These are phyloP conservation scores for Pythium aquatile DNA, from an alignment of 352 stramenopile species.

Conservation along the genomic window DNA sequence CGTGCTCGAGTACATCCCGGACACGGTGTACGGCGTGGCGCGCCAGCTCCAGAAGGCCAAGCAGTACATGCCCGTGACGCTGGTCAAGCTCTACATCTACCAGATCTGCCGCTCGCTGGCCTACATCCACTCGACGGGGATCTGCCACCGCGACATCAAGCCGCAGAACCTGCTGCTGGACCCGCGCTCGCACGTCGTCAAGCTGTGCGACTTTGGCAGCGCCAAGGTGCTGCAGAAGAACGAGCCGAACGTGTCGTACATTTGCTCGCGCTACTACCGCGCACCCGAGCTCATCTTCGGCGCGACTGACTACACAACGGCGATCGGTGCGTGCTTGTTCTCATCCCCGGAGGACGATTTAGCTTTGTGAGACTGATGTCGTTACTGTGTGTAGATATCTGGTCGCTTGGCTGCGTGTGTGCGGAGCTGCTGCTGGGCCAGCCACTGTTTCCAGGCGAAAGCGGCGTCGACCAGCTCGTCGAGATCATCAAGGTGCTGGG, in stretches of 20 bases:
- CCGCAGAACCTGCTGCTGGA: constrained; percentile 99
- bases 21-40: constrained; percentile 98
- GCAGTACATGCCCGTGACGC: constrained; percentile 94
- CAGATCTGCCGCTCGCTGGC: constrained; percentile 97
- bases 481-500: constrained; percentile 99
- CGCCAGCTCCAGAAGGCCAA: constrained; percentile 97
- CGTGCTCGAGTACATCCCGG: constrained; percentile 99
- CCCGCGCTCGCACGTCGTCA: constrained; percentile 96
- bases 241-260: constrained; percentile 99
- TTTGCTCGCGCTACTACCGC: constrained; percentile 99
- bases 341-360: neutral
- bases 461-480: constrained; percentile 98
- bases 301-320: constrained; percentile 99
- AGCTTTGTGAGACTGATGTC: neutral
- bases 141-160: constrained; percentile 99
- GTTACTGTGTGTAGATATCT: constrained; percentile 87
- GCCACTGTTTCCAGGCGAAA: constrained; percentile 98
- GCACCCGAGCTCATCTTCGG: constrained; percentile 99
- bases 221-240: constrained; percentile 94
- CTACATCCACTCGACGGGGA: constrained; percentile 97
- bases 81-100: constrained; percentile 99
- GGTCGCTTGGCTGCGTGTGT: constrained; percentile 96
- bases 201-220: constrained; percentile 99
- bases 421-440: constrained; percentile 97
- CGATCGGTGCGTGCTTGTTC: constrained; percentile 76